Base-by-base conservation (phyloP, 2,329 filamentous ascomycete genomes). In the Sodiomyces alkalinus region DNA sequence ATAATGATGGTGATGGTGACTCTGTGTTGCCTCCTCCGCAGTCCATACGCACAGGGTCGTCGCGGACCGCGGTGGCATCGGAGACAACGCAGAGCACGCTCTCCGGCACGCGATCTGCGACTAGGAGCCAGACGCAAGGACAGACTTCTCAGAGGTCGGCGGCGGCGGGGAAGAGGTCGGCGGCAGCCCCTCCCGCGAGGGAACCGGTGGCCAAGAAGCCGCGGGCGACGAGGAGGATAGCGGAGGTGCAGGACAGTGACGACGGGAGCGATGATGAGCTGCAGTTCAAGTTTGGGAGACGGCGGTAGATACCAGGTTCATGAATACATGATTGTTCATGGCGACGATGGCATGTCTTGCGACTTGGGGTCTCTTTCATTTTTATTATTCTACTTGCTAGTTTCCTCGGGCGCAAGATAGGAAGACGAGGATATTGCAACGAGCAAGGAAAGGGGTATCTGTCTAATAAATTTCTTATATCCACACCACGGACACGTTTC, bases 271-370 rank as follows among this genome's bases (percentile, higher is more conserved):
- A 71, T 24, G 67, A 71, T 33, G 66, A 62, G 39, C 52, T 68
- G 28, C 60, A 61, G 38, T 73, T 73, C 41, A 55, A 57, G 30
- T 73, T 72, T 42, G 59, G 64, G 17, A 61, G 58, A 44, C 53
- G 65, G 41, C 55, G 55, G 41, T 62, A 43, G 29, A 27, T 22
- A 18, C 14, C n/a, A n/a, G n/a, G n/a, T n/a, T n/a, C n/a, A n/a
- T n/a, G n/a, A n/a, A n/a, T n/a, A n/a, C n/a, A n/a, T n/a, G n/a
- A n/a, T n/a, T n/a, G n/a, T n/a, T n/a, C n/a, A n/a, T n/a, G n/a
- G n/a, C n/a, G n/a, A n/a, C n/a, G n/a, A n/a, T n/a, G n/a, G n/a
- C n/a, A n/a, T n/a, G n/a, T n/a, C n/a, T n/a, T n/a, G n/a, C n/a
- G n/a, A n/a, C n/a, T n/a, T n/a, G n/a, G n/a, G n/a, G n/a, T n/a